Evolutionary conservation across 2,329 filamentous ascomycete species (phyloP).

Genomic region (Pseudocercospora fuligena): DNA sequence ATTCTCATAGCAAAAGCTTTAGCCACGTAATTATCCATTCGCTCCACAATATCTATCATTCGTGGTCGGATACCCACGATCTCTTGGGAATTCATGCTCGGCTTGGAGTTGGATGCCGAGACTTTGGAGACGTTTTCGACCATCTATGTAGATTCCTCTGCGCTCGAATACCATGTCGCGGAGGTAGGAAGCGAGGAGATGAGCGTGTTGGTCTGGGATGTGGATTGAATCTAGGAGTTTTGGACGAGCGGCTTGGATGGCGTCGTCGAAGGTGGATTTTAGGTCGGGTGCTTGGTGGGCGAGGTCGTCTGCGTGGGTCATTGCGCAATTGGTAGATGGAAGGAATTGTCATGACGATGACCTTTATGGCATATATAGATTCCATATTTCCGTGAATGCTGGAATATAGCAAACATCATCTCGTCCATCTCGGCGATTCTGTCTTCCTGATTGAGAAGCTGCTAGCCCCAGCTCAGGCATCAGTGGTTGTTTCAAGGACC

Average conservation of each 20-base stretch:
- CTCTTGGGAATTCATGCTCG: background rate
- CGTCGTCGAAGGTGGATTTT: background rate
- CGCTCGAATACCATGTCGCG: background rate
- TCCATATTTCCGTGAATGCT: no score
- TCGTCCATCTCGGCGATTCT: background rate
- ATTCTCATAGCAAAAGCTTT: background rate
- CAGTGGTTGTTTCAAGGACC: background rate
- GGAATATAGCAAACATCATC: background rate
- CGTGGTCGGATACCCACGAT: background rate
- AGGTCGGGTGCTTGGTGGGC: background rate
- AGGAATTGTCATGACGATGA: background rate
- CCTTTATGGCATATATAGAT: background rate
- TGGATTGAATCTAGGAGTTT: accelerated
- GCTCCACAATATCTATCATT: background rate
- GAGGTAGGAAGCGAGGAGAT: background rate
- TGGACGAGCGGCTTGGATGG: background rate
- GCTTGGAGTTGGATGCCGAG: background rate
- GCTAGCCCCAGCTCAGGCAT: no score
- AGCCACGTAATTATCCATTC: background rate
- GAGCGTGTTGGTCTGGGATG: background rate
- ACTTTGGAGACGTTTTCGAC: background rate
- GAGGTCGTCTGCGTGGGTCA: background rate
- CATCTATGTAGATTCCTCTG: background rate
- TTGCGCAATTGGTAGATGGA: background rate
- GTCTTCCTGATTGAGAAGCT: no score